phyloP scores from a whole-genome alignment of 1,139 yeast species.

The Arxiozyma slooffiae region DNA sequence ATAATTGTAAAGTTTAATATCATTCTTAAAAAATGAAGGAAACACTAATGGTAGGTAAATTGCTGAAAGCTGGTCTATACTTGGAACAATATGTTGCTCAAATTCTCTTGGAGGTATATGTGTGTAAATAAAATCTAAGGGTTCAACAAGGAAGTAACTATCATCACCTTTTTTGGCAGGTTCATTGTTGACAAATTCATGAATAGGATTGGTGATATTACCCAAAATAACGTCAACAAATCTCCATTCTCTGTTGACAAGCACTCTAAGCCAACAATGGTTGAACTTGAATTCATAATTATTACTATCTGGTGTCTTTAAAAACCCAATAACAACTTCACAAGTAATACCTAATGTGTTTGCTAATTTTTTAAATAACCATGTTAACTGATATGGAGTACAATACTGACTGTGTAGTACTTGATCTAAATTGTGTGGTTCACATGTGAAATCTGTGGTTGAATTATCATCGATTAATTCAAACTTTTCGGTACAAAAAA shows the following conservation, averaged over 20 bases:
- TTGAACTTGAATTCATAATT: slow-evolving; percentile 46
- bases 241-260: slow-evolving; percentile 67
- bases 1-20: slow-evolving; percentile 52
- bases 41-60: slow-evolving; percentile 75
- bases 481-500: slow-evolving; percentile 48
- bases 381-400: slow-evolving; percentile 66
- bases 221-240: slow-evolving; percentile 64
- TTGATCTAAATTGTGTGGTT: slow-evolving; percentile 25
- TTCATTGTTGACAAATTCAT: slow-evolving; percentile 31
- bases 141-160: slow-evolving; percentile 71
- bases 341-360: slow-evolving; percentile 62
- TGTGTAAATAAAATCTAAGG: slow-evolving; percentile 65
- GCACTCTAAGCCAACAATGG: slow-evolving; percentile 82
- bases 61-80: slow-evolving; percentile 68
- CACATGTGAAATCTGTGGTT: slow-evolving; percentile 25
- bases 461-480: slow-evolving; percentile 33
- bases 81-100: slow-evolving; percentile 80
- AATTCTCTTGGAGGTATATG: slow-evolving; percentile 74
- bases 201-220: slow-evolving; percentile 43
- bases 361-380: slow-evolving; percentile 64
- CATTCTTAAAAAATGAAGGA: slow-evolving; percentile 62
- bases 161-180: slow-evolving; percentile 31
- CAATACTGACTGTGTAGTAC: slow-evolving; percentile 37
- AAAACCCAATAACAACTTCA: slow-evolving; percentile 71
- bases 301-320: slow-evolving; percentile 63